These are phyloP conservation scores for Candida corydali DNA, from an alignment of 805 yeast genomes.

Conservation along the genomic window DNA sequence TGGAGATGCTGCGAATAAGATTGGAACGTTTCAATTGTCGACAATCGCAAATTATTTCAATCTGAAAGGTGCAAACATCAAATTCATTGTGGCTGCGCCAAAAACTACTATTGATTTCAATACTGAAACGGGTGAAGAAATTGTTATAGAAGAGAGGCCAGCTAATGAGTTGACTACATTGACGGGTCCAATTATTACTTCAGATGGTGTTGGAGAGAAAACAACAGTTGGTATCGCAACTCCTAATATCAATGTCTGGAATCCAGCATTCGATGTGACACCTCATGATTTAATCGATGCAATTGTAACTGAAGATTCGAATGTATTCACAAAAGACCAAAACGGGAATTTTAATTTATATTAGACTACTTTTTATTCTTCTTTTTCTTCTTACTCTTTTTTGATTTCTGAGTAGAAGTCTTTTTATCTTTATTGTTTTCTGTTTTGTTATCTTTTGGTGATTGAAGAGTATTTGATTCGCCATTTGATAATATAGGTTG, in stretches of 20 bases:
- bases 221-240: slow-evolving; percentile 77
- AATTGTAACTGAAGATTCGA: slow-evolving; percentile 80
- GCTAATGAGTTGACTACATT: slow-evolving; percentile 71
- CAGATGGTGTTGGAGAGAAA: slow-evolving; percentile 28
- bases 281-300: slow-evolving; percentile 80
- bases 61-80: slow-evolving; percentile 31
- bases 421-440: not conserved
- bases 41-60: slow-evolving; percentile 56
- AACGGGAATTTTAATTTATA: slow-evolving; percentile 48
- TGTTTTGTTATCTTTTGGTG: not conserved
- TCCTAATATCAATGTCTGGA: slow-evolving; percentile 83
- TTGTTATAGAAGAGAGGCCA: slow-evolving; percentile 86
- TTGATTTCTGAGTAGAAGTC: slow-evolving; percentile 8
- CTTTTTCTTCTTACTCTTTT: slow-evolving; percentile 14
- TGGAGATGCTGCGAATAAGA: slow-evolving; percentile 96
- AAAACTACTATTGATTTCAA: slow-evolving; percentile 79
- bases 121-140: slow-evolving; percentile 65
- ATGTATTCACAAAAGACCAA: slow-evolving; percentile 43
- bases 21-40: slow-evolving; percentile 90
- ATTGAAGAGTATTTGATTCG: too few species aligned
- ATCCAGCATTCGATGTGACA: slow-evolving; percentile 94
- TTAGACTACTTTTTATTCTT: slow-evolving; percentile 8
- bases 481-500: too few species aligned
- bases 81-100: slow-evolving; percentile 94
- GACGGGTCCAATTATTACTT: slow-evolving; percentile 48